These are phyloP conservation scores for Yueomyces sp. DNA, from an alignment of 1,139 yeast species.

Conservation along the genomic window DNA sequence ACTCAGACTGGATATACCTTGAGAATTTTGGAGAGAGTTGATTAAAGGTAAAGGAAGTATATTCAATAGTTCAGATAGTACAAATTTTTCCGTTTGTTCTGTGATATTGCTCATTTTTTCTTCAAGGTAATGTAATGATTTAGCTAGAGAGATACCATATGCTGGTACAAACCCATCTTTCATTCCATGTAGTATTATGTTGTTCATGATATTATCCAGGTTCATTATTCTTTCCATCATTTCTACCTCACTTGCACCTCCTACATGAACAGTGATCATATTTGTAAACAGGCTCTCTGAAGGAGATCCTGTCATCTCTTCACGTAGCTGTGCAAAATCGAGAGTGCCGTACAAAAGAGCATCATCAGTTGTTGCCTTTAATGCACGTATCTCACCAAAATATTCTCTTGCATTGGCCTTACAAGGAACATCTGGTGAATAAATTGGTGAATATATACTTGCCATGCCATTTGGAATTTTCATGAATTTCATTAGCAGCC, in stretches of 20 bases:
- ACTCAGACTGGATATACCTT: constrained; percentile 8
- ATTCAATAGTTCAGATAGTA: constrained; percentile 7
- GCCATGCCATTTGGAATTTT: constrained; percentile 16
- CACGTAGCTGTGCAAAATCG: neutral
- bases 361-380: constrained; percentile 23
- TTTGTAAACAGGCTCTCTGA: constrained; percentile 9
- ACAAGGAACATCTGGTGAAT: constrained; percentile 19
- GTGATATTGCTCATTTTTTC: neutral
- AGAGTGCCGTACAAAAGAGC: constrained; percentile 17
- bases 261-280: constrained; percentile 20
- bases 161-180: constrained; percentile 19
- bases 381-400: constrained; percentile 18
- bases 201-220: constrained; percentile 18
- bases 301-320: constrained; percentile 1
- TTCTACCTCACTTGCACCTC: constrained; percentile 19
- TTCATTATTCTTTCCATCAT: constrained; percentile 17
- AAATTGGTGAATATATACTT: constrained; percentile 19
- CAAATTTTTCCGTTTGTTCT: constrained; percentile 5
- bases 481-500: constrained; percentile 14
- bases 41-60: constrained; percentile 10
- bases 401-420: constrained; percentile 14
- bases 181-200: constrained; percentile 16
- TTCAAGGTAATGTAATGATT: constrained; percentile 9
- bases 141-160: constrained; percentile 15
- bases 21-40: constrained; percentile 8